Evolutionary conservation across 331 rosid genomes (phyloP).

Genomic region (Rosa hybrid): DNA sequence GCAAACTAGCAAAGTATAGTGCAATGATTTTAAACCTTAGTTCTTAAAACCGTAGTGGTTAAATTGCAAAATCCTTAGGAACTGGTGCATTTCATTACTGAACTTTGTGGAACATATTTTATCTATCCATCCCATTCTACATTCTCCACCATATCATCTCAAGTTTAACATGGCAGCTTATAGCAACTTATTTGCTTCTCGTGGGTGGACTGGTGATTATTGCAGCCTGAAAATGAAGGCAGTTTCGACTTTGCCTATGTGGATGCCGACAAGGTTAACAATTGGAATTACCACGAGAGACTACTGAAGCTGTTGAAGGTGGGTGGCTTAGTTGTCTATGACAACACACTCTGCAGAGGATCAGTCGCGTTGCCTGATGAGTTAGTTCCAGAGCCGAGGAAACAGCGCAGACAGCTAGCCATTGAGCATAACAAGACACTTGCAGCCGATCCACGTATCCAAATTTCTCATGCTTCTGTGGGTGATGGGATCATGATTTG

Average conservation of each 20-base stretch:
- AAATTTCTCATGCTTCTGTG: constrained; percentile 22
- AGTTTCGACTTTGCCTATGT: constrained; percentile 52
- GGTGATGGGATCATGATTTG: constrained; percentile 36
- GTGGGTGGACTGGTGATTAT: neutral
- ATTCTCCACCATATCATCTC: neutral
- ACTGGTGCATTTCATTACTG: neutral
- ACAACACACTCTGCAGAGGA: constrained; percentile 42
- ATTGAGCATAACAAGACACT: constrained; percentile 23
- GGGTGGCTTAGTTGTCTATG: constrained; percentile 51
- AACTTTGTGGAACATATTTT: neutral
- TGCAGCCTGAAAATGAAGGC: constrained; percentile 24
- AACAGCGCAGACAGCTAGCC: neutral
- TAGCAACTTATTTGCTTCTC: neutral
- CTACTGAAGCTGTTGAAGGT: constrained; percentile 47
- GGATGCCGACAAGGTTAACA: constrained; percentile 66
- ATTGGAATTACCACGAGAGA: constrained; percentile 58
- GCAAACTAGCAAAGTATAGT: neutral
- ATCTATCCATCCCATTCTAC: neutral
- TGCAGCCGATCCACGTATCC: constrained; percentile 22
- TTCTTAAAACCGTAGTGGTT: neutral
- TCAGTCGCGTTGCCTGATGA: constrained; percentile 27
- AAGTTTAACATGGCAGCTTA: neutral
- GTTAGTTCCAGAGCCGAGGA: neutral
- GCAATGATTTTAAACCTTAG: neutral
- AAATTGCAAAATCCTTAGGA: neutral